Conservation (phyloP, 169 alveolate species). For the Plasmodium gaboni region DNA sequence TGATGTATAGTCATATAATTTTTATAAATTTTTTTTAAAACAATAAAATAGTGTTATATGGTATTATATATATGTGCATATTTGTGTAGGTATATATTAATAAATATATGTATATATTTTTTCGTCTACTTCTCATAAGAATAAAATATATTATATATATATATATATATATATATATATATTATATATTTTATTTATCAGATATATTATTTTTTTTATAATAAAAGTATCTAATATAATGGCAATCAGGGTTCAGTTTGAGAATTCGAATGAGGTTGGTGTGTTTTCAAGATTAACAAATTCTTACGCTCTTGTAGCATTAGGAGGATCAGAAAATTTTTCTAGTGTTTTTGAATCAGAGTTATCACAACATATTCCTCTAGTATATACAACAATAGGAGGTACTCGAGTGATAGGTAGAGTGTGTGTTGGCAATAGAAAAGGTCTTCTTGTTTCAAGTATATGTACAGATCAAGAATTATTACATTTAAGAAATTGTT, state of each 20-base stretch:
- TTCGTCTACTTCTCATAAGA: no score
- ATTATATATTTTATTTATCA: no score
- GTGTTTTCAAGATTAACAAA: slow-evolving; percentile 97
- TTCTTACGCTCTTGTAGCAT: slow-evolving; percentile 95
- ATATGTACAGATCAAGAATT: slow-evolving; percentile 98
- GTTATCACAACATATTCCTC: slow-evolving; percentile 96
- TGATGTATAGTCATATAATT: no score
- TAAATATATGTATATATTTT: no score
- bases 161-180: no score
- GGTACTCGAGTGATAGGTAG: slow-evolving; percentile 98
- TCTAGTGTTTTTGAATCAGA: slow-evolving; percentile 97
- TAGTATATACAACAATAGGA: slow-evolving; percentile 96
- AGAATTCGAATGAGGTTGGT: slow-evolving; percentile 98
- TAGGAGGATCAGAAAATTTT: slow-evolving; percentile 97
- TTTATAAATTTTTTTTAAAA: no score
- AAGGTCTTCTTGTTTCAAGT: slow-evolving; percentile 98
- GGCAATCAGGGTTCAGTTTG: slow-evolving; percentile 92
- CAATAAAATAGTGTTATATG: no score
- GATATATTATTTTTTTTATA: not conserved
- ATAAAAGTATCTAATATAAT: not conserved
- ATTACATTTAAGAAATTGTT: slow-evolving; percentile 95
- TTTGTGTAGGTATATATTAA: no score
- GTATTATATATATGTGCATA: no score
- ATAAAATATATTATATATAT: no score
- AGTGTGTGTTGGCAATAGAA: slow-evolving; percentile 96